These are phyloP conservation scores for Stemphylium beticola DNA, from an alignment of 2,329 filamentous ascomycete genomes.

Conservation along the genomic window DNA sequence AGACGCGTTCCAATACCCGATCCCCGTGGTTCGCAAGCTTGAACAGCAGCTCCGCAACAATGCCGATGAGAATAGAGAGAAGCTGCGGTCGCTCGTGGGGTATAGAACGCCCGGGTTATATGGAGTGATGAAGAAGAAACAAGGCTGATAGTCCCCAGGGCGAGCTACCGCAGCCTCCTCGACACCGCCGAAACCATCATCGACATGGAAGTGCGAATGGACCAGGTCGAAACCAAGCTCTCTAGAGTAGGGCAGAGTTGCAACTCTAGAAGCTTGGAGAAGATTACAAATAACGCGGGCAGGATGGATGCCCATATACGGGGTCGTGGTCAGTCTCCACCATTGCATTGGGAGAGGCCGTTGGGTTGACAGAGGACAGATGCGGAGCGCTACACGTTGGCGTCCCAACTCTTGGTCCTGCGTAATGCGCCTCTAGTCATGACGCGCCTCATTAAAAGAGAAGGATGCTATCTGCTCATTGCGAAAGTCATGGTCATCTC, in stretches of 20 bases:
- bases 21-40: slow-evolving; percentile 67
- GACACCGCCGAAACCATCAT: slow-evolving; percentile 95
- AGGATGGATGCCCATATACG: slow-evolving; percentile 56
- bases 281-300: slow-evolving; percentile 65
- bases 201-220: slow-evolving; percentile 81
- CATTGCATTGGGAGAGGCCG: slow-evolving; percentile 1
- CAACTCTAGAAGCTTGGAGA: slow-evolving; percentile 72
- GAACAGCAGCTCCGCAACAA: slow-evolving; percentile 69
- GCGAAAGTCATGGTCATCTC: slow-evolving; percentile 75
- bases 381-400: slow-evolving; percentile 55
- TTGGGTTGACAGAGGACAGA: slow-evolving; percentile 43
- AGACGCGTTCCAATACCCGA: slow-evolving; percentile 70
- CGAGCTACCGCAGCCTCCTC: slow-evolving; percentile 84
- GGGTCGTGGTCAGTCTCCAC: slow-evolving; percentile 46
- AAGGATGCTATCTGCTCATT: slow-evolving; percentile 59
- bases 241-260: slow-evolving; percentile 76
- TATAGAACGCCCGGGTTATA: slow-evolving; percentile 42
- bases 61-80: slow-evolving; percentile 68
- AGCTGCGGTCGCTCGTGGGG: slow-evolving; percentile 71
- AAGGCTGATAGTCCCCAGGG: slow-evolving; percentile 48
- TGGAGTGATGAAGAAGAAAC: background rate
- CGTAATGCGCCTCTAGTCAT: slow-evolving; percentile 62
- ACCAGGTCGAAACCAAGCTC: slow-evolving; percentile 73
- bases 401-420: slow-evolving; percentile 64
- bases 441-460: slow-evolving; percentile 59